Percentiles rank a stretch among this genome's conserved stretches.
Conservation (phyloP, 257 asterid species). For the Solanum chmielewskii region DNA sequence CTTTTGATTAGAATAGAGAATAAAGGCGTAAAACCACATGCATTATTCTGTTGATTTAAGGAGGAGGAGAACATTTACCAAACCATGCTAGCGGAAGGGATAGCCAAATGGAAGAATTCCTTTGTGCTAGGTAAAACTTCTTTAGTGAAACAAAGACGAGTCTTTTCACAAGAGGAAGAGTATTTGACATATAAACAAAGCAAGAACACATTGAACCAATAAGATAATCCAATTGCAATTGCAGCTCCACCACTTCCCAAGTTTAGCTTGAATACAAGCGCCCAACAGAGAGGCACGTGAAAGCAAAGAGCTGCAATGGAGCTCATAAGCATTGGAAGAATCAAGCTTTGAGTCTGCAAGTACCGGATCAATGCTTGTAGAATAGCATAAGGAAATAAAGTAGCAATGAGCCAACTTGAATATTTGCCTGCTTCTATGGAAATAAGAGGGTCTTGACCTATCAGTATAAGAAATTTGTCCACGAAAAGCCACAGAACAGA, state of each 20-base stretch:
- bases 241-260: slow-evolving; percentile 73
- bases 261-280: slow-evolving; percentile 35
- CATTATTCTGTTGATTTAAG: neutral
- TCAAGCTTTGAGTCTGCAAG: slow-evolving; percentile 66
- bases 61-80: slow-evolving; percentile 8
- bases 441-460: slow-evolving; percentile 63
- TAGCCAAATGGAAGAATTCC: slow-evolving; percentile 26
- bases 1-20: neutral
- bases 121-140: slow-evolving; percentile 9
- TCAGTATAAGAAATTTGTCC: slow-evolving; percentile 33
- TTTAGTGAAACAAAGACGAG: slow-evolving; percentile 18
- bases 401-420: slow-evolving; percentile 52
- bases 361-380: slow-evolving; percentile 64
- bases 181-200: slow-evolving; percentile 37
- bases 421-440: slow-evolving; percentile 61
- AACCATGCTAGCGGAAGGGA: slow-evolving; percentile 22
- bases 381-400: slow-evolving; percentile 58
- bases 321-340: slow-evolving; percentile 57
- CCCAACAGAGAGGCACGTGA: slow-evolving; percentile 64
- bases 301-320: slow-evolving; percentile 38
- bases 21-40: neutral
- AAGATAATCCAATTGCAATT: slow-evolving; percentile 53
- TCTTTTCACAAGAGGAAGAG: slow-evolving; percentile 40
- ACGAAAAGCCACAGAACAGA: slow-evolving; percentile 46
- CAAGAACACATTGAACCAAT: slow-evolving; percentile 54